A percentile compares a stretch with the other conserved stretches of the same genome.
Evolutionary conservation across 495 filamentous ascomycete species (phyloP).

Genomic region (Aspergillus diversus): DNA sequence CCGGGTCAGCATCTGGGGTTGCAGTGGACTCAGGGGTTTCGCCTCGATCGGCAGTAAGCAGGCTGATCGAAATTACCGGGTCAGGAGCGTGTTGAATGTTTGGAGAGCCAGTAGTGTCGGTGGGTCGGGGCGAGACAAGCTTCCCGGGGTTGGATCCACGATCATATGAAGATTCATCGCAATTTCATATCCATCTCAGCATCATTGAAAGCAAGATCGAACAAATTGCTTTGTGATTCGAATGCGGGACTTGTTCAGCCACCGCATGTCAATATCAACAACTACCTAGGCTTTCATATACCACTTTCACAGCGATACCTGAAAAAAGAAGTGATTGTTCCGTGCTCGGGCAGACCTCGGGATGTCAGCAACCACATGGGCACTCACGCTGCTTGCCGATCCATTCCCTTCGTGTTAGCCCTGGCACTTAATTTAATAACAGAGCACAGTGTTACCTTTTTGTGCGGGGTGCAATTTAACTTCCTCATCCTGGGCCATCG

Average conservation of each 20-base stretch:
- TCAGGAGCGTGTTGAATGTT: background rate
- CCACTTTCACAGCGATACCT: background rate
- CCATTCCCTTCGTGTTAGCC: background rate
- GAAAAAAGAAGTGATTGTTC: background rate
- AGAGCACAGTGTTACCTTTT: background rate
- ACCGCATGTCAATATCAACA: too few relatives aligned
- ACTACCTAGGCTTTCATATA: too few relatives aligned
- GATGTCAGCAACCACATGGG: background rate
- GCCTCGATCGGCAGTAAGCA: too few relatives aligned
- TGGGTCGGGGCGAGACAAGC: too few relatives aligned
- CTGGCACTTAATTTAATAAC: background rate
- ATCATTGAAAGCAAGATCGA: background rate
- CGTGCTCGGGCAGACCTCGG: background rate
- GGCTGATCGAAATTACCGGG: background rate
- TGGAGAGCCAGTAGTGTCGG: too few relatives aligned
- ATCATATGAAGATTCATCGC: too few relatives aligned
- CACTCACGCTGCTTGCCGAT: background rate
- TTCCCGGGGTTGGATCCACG: background rate
- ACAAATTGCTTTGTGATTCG: background rate
- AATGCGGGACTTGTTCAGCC: background rate
- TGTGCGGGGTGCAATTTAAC: constrained; percentile 3
- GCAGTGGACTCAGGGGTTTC: too few relatives aligned
- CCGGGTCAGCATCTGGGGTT: too few relatives aligned
- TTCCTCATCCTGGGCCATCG: background rate
- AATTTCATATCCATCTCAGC: too few relatives aligned